These are phyloP conservation scores for Datura wrightii DNA, from an alignment of 257 asterid genomes.

Conservation along the genomic window DNA sequence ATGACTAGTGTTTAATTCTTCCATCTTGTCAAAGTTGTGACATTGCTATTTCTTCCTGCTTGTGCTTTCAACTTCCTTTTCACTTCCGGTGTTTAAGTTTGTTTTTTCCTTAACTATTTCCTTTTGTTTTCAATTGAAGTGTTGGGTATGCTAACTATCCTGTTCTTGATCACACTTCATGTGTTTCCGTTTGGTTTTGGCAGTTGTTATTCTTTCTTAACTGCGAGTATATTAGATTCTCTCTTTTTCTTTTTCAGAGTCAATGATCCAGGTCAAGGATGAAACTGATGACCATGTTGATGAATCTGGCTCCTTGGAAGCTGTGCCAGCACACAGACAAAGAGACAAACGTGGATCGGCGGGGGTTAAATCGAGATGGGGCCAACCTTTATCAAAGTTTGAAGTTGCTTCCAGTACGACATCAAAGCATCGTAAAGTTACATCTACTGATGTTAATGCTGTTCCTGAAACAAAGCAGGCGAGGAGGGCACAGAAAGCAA, in stretches of 20 bases:
- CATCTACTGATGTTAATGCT: slow-evolving; percentile 48
- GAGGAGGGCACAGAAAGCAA: slow-evolving; percentile 60
- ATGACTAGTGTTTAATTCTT: slow-evolving; percentile 4
- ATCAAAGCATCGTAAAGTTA: slow-evolving; percentile 62
- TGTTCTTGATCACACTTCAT: neutral
- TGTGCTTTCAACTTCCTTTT: neutral
- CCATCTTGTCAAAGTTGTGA: neutral
- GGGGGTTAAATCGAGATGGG: slow-evolving; percentile 60
- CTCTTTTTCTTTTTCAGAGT: slow-evolving; percentile 40
- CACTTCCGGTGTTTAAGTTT: neutral
- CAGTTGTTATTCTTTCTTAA: slow-evolving; percentile 8
- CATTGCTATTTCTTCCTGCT: neutral
- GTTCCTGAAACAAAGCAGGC: slow-evolving; percentile 57
- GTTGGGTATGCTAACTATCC: slow-evolving; percentile 16
- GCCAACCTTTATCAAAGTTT: slow-evolving; percentile 49
- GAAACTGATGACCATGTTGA: slow-evolving; percentile 58
- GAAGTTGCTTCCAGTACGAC: slow-evolving; percentile 56
- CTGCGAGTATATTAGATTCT: neutral
- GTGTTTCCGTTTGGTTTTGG: slow-evolving; percentile 21
- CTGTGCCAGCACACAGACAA: slow-evolving; percentile 45
- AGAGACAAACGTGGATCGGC: slow-evolving; percentile 56
- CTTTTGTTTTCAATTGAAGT: neutral
- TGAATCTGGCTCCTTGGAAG: slow-evolving; percentile 63
- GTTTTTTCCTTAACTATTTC: neutral
- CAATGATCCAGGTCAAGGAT: slow-evolving; percentile 46